phyloP scores from a whole-genome alignment of 1,139 yeast genomes.

The Kodamaea derodonti region DNA sequence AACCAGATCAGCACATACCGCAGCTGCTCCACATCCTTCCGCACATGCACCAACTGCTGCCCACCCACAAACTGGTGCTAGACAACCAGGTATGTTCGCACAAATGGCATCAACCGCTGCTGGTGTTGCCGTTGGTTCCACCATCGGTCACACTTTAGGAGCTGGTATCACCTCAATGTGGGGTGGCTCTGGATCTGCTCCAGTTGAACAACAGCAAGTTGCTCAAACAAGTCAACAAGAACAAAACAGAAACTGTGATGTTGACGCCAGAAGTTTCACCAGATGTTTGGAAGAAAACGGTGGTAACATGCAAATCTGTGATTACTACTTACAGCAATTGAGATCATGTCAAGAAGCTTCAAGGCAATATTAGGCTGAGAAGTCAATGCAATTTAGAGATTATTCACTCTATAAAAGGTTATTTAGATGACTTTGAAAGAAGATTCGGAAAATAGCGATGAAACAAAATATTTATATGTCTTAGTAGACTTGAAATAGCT shows the following conservation, averaged over 20 bases:
- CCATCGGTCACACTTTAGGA: conserved; percentile 95
- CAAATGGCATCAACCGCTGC: conserved; percentile 99
- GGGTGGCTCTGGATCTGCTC: conserved; percentile 68
- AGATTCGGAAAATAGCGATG: too few species aligned
- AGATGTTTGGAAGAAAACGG: conserved; percentile 89
- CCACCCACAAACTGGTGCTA: conserved; percentile 18
- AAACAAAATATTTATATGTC: too few species aligned
- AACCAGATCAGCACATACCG: conserved; percentile 71
- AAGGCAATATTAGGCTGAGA: conserved; percentile 57
- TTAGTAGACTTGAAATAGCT: too few species aligned
- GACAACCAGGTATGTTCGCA: conserved; percentile 81
- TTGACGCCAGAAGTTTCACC: conserved; percentile 91
- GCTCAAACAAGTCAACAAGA: conserved; percentile 40
- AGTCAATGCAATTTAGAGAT: too few species aligned
- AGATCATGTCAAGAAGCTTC: conserved; percentile 97
- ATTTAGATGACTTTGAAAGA: too few species aligned
- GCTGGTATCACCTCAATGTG: conserved; percentile 89
- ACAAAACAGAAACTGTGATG: conserved; percentile 69
- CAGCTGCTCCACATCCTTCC: conserved; percentile 50
- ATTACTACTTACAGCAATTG: conserved; percentile 92
- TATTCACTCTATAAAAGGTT: too few species aligned
- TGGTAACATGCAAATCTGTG: conserved; percentile 97
- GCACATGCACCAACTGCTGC: conserved; percentile 26
- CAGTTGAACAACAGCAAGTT: conserved; percentile 43
- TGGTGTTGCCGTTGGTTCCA: conserved; percentile 98